A percentile compares a stretch with the other conserved stretches of the same genome.
Conservation (phyloP, 176 grass and related monocot genomes). For the Cenchrus purpureus region DNA sequence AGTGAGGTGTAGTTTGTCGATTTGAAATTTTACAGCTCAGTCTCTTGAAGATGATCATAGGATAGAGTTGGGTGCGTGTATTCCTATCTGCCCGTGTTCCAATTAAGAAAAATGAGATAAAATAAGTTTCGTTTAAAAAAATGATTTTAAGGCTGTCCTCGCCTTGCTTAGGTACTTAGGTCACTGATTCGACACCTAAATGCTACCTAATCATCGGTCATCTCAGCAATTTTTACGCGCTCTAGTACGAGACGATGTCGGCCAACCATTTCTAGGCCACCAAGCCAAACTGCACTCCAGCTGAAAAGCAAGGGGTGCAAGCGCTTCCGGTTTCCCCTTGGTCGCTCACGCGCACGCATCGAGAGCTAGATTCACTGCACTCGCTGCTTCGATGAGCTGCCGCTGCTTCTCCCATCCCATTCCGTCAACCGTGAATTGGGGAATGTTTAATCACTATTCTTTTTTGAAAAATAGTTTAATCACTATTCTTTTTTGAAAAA, state of each 20-base stretch:
- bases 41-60: no score
- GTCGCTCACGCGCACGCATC: no score
- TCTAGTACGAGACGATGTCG: not conserved
- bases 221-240: not conserved
- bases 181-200: constrained; percentile 29
- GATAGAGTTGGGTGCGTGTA: no score
- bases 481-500: no score
- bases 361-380: not conserved
- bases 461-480: no score
- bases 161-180: not conserved
- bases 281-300: not conserved
- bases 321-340: not conserved
- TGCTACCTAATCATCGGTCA: not conserved
- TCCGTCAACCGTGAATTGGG: not conserved
- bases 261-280: constrained; percentile 6
- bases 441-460: no score
- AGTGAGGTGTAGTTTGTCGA: no score
- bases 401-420: not conserved
- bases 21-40: no score
- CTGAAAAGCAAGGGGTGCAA: not conserved
- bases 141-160: no score
- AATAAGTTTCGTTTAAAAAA: no score
- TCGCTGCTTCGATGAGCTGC: not conserved
- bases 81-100: no score
- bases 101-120: no score